These are phyloP conservation scores for Capronia americana DNA, from an alignment of 2,329 filamentous ascomycete species.

Conservation along the genomic window DNA sequence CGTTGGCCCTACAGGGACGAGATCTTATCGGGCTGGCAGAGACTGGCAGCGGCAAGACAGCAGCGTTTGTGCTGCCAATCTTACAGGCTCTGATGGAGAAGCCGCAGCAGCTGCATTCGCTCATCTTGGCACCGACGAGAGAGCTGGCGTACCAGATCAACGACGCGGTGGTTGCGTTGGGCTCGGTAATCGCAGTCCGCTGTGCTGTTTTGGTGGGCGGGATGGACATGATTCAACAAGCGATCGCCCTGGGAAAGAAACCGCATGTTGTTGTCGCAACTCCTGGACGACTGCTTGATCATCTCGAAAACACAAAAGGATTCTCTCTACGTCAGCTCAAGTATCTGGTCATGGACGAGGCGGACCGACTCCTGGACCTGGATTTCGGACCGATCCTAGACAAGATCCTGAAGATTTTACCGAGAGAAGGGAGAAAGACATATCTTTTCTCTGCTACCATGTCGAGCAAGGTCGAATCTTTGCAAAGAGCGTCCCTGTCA, in stretches of 20 bases:
- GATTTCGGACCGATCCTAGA: conserved; percentile 93
- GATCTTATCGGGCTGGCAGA: conserved; percentile 95
- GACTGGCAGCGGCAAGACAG: conserved; percentile 95
- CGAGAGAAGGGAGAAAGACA: conserved; percentile 74
- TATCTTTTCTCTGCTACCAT: conserved; percentile 95
- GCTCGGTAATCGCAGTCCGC: conserved; percentile 84
- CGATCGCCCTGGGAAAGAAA: conserved; percentile 91
- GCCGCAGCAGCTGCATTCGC: conserved; percentile 82
- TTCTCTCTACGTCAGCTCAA: conserved; percentile 83
- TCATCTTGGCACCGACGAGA: conserved; percentile 89
- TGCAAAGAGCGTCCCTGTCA: conserved; percentile 86
- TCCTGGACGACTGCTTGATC: conserved; percentile 85
- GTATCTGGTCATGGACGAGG: conserved; percentile 94
- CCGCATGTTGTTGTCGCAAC: conserved; percentile 94
- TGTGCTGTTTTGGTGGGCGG: conserved; percentile 88
- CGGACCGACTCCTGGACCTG: conserved; percentile 87
- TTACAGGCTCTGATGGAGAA: conserved; percentile 89
- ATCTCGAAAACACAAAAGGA: conserved; percentile 95
- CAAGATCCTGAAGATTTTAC: conserved; percentile 89
- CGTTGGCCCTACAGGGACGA: conserved; percentile 75
- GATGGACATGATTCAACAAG: conserved; percentile 92
- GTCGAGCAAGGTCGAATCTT: conserved; percentile 87
- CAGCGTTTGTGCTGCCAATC: conserved; percentile 91
- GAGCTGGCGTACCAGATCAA: conserved; percentile 93
- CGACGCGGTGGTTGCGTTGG: conserved; percentile 84